Conservation (phyloP, 1,139 yeast genomes). For the Magnusiomyces clavatus region DNA sequence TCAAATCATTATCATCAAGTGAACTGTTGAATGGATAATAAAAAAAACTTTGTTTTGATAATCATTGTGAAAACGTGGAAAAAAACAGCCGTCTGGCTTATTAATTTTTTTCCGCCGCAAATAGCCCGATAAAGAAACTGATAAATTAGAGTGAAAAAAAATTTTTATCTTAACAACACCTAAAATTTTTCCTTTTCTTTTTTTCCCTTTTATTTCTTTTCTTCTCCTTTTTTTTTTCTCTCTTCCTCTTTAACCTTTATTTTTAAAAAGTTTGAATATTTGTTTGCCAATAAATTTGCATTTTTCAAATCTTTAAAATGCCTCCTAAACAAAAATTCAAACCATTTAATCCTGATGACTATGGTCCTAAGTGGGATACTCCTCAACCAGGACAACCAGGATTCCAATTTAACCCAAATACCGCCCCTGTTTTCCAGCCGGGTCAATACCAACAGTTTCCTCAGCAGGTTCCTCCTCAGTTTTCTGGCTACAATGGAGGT, state of each 20-base stretch:
- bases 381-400: slow-evolving; percentile 3
- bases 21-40: too few species aligned
- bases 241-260: not conserved
- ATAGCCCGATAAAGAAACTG: not conserved
- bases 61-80: too few species aligned
- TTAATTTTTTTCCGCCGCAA: slow-evolving; percentile 1
- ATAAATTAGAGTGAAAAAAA: not conserved
- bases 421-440: slow-evolving; percentile 3
- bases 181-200: slow-evolving; percentile 2
- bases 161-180: slow-evolving; percentile 1
- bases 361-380: not conserved
- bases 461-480: not conserved
- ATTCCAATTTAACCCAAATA: not conserved
- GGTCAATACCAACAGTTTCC: slow-evolving; percentile 1
- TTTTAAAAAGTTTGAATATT: not conserved
- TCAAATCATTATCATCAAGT: too few species aligned
- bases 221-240: not conserved
- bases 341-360: slow-evolving; percentile 1
- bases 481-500: not conserved
- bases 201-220: slow-evolving; percentile 1
- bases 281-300: too few species aligned
- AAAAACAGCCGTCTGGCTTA: too few species aligned
- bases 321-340: slow-evolving; percentile 7
- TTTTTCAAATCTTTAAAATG: not conserved
- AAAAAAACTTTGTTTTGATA: too few species aligned